Conservation (phyloP, 495 filamentous ascomycete species). For the Aspergillus funiculosus region DNA sequence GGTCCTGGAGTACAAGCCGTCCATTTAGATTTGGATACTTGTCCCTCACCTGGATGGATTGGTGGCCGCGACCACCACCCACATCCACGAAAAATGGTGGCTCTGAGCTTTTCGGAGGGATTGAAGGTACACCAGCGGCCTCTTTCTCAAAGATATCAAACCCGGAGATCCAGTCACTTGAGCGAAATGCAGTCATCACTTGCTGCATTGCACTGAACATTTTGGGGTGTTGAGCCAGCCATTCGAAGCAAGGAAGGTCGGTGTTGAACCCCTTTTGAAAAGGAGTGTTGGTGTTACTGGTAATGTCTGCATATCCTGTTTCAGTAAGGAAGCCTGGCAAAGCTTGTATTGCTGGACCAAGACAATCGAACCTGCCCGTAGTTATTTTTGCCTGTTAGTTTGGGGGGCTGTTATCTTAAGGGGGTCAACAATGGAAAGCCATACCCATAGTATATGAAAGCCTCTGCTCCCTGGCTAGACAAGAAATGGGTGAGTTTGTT, state of each 20-base stretch:
- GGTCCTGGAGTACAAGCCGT: conserved; percentile 50
- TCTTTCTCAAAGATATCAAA: conserved; percentile 22
- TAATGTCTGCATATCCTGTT: conserved; percentile 37
- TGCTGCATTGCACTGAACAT: conserved; percentile 30
- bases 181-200: conserved; percentile 27
- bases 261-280: conserved; percentile 42
- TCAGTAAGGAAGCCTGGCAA: conserved; percentile 37
- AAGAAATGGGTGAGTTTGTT: conserved; percentile 31
- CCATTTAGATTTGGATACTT: conserved; percentile 38
- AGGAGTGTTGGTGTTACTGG: conserved; percentile 27
- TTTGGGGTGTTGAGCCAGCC: conserved; percentile 33
- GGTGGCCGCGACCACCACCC: conserved; percentile 51
- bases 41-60: conserved; percentile 40
- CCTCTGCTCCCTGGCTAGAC: conserved; percentile 25
- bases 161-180: conserved; percentile 30
- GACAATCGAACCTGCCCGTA: conserved; percentile 29
- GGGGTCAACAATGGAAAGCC: conserved; percentile 1
- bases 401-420: conserved; percentile 15
- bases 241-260: conserved; percentile 34
- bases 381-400: not conserved
- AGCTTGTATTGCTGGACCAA: conserved; percentile 23
- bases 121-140: not conserved
- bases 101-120: conserved; percentile 8
- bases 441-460: conserved; percentile 29
- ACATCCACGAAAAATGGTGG: conserved; percentile 46